These are phyloP conservation scores for Lichtheimia hyalospora DNA, from an alignment of 371 early-diverging fungal species.

Conservation along the genomic window DNA sequence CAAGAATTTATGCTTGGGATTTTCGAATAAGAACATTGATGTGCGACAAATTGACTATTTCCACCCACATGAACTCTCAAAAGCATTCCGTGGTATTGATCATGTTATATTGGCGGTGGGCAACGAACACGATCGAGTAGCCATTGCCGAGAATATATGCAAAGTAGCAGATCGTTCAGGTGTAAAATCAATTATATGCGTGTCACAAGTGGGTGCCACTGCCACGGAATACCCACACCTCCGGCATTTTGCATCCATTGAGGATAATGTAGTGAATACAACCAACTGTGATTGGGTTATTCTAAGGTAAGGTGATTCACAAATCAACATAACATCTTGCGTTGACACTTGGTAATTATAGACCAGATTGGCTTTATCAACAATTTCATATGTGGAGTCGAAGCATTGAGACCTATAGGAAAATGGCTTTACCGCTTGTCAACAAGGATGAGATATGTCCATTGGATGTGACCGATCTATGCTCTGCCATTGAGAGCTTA, in stretches of 20 bases:
- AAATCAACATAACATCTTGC: not conserved
- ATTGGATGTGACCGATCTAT: slow-evolving; percentile 39
- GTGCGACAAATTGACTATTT: slow-evolving; percentile 31
- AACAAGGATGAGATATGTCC: slow-evolving; percentile 32
- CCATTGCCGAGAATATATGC: slow-evolving; percentile 25
- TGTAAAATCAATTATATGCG: slow-evolving; percentile 33
- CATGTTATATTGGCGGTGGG: slow-evolving; percentile 36
- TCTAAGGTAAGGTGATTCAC: slow-evolving; percentile 25
- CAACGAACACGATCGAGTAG: slow-evolving; percentile 30
- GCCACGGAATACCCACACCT: slow-evolving; percentile 24
- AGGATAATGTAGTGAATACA: slow-evolving; percentile 31
- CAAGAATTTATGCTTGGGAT: slow-evolving; percentile 24
- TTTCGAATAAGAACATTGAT: slow-evolving; percentile 35
- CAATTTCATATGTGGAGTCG: slow-evolving; percentile 35
- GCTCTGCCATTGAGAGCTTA: slow-evolving; percentile 23
- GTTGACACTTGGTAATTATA: slow-evolving; percentile 6
- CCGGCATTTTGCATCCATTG: slow-evolving; percentile 35
- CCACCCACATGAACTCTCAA: slow-evolving; percentile 34
- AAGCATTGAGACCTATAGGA: slow-evolving; percentile 24
- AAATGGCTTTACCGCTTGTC: slow-evolving; percentile 24
- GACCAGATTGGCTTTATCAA: slow-evolving; percentile 48
- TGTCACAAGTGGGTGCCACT: slow-evolving; percentile 46
- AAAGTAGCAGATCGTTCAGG: slow-evolving; percentile 35
- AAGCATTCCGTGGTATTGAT: slow-evolving; percentile 41
- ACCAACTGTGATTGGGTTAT: slow-evolving; percentile 37